A percentile compares a stretch with the other conserved stretches of the same genome.
These are phyloP conservation scores for Penicillium chermesinum DNA, from an alignment of 495 filamentous ascomycete genomes.

Conservation along the genomic window DNA sequence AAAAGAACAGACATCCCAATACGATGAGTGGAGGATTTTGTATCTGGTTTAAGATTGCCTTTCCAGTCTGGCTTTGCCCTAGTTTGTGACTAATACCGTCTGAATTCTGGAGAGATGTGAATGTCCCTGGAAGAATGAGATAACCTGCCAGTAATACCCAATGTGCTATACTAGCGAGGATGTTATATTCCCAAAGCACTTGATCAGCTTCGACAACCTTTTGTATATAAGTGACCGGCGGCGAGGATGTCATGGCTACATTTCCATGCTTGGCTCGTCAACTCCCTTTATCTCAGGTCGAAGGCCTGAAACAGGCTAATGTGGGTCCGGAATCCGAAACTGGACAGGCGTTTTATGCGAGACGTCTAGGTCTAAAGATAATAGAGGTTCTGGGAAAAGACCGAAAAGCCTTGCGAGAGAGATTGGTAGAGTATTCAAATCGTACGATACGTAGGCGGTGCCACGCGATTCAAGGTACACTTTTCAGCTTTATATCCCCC, in stretches of 20 bases:
- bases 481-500: too few species aligned
- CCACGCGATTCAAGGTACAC: too few species aligned
- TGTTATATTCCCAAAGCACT: constrained; percentile 23
- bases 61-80: neutral
- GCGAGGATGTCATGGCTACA: neutral
- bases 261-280: constrained; percentile 1
- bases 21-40: constrained; percentile 20
- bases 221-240: constrained; percentile 19
- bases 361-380: neutral
- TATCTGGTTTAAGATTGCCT: constrained; percentile 17
- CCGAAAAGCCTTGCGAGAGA: too few species aligned
- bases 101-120: constrained; percentile 24
- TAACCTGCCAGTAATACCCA: constrained; percentile 35
- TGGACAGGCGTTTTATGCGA: neutral
- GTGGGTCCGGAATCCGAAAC: neutral
- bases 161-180: constrained; percentile 24
- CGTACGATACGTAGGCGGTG: too few species aligned
- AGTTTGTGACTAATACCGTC: constrained; percentile 1
- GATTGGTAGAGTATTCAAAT: too few species aligned
- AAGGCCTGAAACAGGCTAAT: neutral
- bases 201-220: constrained; percentile 26
- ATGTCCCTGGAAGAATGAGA: constrained; percentile 33
- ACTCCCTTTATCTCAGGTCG: neutral
- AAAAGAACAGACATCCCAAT: constrained; percentile 17
- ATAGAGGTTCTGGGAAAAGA: neutral